Evolutionary conservation across 805 yeast species (phyloP), one percentile per base, ranked within the genome.

Genomic region (Nakazawaea laoshanensis): DNA sequence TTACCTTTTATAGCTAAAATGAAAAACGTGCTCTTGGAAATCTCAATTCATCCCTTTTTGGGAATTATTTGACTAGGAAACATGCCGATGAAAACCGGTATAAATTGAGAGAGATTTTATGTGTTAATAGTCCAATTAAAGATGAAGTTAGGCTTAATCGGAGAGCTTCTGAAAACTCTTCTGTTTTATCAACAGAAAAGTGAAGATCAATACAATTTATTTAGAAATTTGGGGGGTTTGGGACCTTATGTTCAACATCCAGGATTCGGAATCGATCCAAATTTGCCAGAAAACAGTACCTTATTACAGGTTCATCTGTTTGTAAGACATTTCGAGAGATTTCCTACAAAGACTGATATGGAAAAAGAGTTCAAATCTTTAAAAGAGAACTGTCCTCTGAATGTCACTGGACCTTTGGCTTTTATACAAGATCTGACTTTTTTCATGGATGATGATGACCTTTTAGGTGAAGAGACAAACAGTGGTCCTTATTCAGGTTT

Each of bases 271-370:
- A 65, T 75, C 29, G 57, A 62, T 29, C 58, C 70, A 26, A 72
- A 67, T 14, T 52, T 67, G 2, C 83, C 83, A n/a, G 49, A 44
- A 1, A 61, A 61, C 21, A 71, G 79, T 48, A 43, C 51, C 0
- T 59, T 73, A 29, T 72, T 70, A 39, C 80, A 74, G 47, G 79
- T 71, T 7, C 68, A 67, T 42, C 47, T 67, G 42, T 43, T 67
- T 24, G 55, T 62, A 36, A 63, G 82, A 42, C 82, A 75, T 40
- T 81, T 80, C 10, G 82, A 73, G 46, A 59, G 82, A 33, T 74
- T 57, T 47, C 76, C 71, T 10, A 55, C 58, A 8, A 33, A 33
- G 16, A 31, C 27, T 7, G 39, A 29, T 19, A 52, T 52, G 11
- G 19, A 25, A 5, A 28, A 36, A 3, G 35, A 49, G 11, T 19